phyloP scores from a whole-genome alignment of 345 rosid genomes.

The Arabidopsis arenosa region DNA sequence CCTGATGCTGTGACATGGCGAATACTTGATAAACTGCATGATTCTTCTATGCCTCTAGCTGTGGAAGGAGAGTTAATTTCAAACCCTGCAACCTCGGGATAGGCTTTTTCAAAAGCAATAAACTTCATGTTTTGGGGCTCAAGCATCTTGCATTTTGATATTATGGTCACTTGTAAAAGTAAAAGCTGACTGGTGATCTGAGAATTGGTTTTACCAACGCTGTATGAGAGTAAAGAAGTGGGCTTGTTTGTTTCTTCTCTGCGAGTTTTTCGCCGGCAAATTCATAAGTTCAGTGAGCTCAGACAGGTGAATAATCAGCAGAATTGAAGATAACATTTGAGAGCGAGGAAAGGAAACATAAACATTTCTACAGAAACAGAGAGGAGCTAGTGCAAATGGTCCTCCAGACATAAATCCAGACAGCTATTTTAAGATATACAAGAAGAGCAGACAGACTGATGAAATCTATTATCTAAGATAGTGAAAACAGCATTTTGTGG shows the following conservation, averaged over 20 bases:
- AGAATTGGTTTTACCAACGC: conserved; percentile 12
- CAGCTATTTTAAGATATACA: conserved; percentile 31
- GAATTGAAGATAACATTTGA: conserved; percentile 1
- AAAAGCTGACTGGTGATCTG: conserved; percentile 2
- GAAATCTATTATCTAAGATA: conserved; percentile 1
- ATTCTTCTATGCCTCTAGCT: not conserved
- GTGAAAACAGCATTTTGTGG: not conserved
- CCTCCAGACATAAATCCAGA: conserved; percentile 17
- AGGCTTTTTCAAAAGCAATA: not conserved
- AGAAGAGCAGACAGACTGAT: conserved; percentile 19
- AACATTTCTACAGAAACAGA: conserved; percentile 18
- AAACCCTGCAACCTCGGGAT: conserved; percentile 12
- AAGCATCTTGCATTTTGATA: conserved; percentile 16
- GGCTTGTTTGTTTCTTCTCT: conserved; percentile 13
- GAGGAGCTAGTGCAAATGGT: conserved; percentile 14
- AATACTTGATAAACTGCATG: conserved; percentile 75
- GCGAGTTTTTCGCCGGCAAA: not conserved
- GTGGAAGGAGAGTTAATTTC: conserved; percentile 25
- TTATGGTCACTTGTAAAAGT: not conserved
- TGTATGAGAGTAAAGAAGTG: not conserved
- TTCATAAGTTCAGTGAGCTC: not conserved
- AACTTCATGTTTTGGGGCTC: conserved; percentile 1
- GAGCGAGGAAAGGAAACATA: not conserved
- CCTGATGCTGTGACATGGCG: conserved; percentile 95
- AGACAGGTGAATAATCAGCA: not conserved